These are phyloP conservation scores for Vigna angularis DNA, from an alignment of 306 rosid genomes.

Conservation along the genomic window DNA sequence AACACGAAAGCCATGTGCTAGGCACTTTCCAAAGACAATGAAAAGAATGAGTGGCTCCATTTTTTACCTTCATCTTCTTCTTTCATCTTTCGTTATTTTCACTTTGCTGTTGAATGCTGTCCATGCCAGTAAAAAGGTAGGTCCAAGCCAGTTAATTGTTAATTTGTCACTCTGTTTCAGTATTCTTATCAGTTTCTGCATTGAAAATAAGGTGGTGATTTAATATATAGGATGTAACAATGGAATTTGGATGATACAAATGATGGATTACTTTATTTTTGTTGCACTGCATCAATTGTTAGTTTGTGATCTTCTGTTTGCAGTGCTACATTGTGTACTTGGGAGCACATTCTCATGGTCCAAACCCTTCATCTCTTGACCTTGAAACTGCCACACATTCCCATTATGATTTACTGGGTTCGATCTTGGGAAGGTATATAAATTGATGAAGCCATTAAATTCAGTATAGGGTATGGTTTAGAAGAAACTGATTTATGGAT, in stretches of 20 bases:
- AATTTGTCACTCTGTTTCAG: neutral
- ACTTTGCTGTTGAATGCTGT: slow-evolving; percentile 17
- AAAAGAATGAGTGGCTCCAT: slow-evolving; percentile 36
- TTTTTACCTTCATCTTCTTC: slow-evolving; percentile 14
- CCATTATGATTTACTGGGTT: slow-evolving; percentile 45
- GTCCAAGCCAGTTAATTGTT: neutral
- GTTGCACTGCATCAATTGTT: neutral
- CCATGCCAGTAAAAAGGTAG: slow-evolving; percentile 45
- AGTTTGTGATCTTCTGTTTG: neutral
- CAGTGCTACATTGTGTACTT: slow-evolving; percentile 53
- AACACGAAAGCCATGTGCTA: neutral
- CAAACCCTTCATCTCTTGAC: slow-evolving; percentile 45
- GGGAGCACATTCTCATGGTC: slow-evolving; percentile 56
- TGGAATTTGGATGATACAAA: neutral
- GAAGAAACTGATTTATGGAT: neutral
- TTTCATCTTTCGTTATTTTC: slow-evolving; percentile 36
- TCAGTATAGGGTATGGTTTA: neutral
- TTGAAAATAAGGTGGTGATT: neutral
- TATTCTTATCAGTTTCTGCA: neutral
- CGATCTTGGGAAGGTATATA: slow-evolving; percentile 52
- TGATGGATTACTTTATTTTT: neutral
- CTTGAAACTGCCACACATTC: slow-evolving; percentile 49
- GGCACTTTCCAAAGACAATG: neutral
- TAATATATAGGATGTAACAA: neutral
- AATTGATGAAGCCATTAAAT: neutral